Evolutionary conservation across 2,329 filamentous ascomycete genomes (phyloP), one percentile per base, ranked within the genome.

Genomic region (Fusarium subglutinans): DNA sequence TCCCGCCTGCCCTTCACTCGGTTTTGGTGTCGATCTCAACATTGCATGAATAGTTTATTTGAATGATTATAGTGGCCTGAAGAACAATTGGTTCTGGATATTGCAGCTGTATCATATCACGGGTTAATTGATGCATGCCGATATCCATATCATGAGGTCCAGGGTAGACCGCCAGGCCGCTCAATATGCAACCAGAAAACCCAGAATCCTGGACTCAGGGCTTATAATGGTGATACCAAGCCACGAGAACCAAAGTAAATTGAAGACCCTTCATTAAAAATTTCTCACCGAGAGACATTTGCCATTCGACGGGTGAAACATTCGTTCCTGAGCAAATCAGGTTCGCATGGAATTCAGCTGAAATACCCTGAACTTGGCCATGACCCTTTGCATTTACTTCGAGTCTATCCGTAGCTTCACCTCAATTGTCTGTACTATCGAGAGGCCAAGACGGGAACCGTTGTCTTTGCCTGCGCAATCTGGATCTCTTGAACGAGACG

Each of bases 401-500:
- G 9, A 47, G 50, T 44, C 38, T 65, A n/a, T n/a, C n/a, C n/a
- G n/a, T n/a, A 73, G 47, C 45, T 40, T 54, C 18, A 41, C 50
- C 15, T 40, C 38, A 65, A 53, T 41, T 41, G 22, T n/a, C 51
- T 47, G 33, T 38, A 40, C n/a, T 41, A 66, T 67, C 48, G 26
- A 61, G 50, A 48, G 58, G 69, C 63, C 58, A 72, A 67, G 72
- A 63, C 73, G 56, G 68, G 66, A 77, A 61, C 70, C 53, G 57
- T 65, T 58, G 30, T 33, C n/a, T 40, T 55, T 26, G 51, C 35
- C 55, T 68, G 47, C 44, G 55, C 53, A 68, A 38, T 66, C 44
- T 58, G 30, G 41, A 43, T 59, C 40, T 44, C 48, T 26, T 48
- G 30, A 54, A 43, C 6, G 28, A 71, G 48, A 45, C 41, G 44